Evolutionary conservation across 495 filamentous ascomycete genomes (phyloP).

Genomic region (Penicillium pulvis): DNA sequence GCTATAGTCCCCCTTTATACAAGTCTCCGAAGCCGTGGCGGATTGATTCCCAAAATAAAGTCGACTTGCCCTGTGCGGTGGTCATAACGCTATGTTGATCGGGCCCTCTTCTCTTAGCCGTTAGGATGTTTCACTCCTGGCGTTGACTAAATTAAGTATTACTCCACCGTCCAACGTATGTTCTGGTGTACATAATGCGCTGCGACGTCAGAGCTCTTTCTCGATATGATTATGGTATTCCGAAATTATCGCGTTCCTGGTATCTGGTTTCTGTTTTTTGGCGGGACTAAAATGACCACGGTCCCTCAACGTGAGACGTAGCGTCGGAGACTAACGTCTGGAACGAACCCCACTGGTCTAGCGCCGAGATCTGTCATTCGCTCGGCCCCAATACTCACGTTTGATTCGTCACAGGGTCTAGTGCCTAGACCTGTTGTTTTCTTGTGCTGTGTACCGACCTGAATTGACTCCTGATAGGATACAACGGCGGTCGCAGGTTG

Average conservation of each 20-base stretch:
- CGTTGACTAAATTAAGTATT: background rate
- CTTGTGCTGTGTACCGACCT: background rate
- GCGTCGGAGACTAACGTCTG: conserved; percentile 25
- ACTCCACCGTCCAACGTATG: too few relatives aligned
- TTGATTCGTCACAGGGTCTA: background rate
- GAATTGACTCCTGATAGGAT: background rate
- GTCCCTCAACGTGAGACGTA: conserved; percentile 26
- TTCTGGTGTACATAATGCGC: background rate
- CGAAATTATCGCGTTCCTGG: too few relatives aligned
- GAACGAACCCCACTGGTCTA: conserved; percentile 9
- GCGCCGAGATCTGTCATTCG: background rate
- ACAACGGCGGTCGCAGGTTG: background rate
- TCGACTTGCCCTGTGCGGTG: background rate
- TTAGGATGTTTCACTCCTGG: background rate
- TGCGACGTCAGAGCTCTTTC: background rate
- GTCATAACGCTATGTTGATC: background rate
- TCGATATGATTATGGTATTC: too few relatives aligned
- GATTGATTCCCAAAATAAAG: background rate
- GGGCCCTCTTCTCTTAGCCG: background rate
- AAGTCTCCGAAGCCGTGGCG: background rate
- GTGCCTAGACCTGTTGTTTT: background rate
- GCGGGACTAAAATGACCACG: too few relatives aligned
- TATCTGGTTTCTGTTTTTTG: background rate
- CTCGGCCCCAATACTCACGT: background rate
- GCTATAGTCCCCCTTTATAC: background rate